Evolutionary conservation across 768 basidiomycete species (phyloP).

Genomic region (Suillus sp.): DNA sequence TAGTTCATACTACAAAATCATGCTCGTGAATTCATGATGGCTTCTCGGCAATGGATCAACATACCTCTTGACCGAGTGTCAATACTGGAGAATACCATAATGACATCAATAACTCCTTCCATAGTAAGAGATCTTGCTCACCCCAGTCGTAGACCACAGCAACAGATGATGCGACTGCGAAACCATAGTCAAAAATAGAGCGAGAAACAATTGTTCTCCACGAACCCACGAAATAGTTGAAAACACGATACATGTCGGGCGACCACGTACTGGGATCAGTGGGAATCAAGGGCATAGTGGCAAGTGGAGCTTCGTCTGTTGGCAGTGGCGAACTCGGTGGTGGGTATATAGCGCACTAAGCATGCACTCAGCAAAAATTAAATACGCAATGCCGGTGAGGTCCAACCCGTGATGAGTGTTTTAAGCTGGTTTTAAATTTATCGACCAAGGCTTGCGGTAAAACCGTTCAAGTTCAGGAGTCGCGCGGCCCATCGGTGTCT

Average conservation of each 20-base stretch:
- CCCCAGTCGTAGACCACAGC: not conserved
- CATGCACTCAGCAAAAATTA: not conserved
- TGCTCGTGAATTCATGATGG: not conserved
- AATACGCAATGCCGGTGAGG: not conserved
- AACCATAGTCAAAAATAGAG: not conserved
- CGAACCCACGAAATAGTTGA: not conserved
- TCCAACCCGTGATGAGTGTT: not conserved
- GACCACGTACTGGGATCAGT: not conserved
- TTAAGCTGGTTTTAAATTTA: not conserved
- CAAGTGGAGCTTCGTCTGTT: not conserved
- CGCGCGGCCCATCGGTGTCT: not conserved
- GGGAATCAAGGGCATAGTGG: slow-evolving; percentile 1
- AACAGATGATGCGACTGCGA: not conserved
- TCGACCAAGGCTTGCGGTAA: not conserved
- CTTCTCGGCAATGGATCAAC: not conserved
- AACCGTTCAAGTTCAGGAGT: not conserved
- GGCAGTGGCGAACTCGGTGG: not conserved
- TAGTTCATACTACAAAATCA: not conserved
- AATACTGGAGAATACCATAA: not conserved
- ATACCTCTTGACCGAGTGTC: slow-evolving; percentile 3
- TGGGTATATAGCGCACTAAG: not conserved
- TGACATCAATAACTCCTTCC: not conserved
- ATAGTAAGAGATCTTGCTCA: not conserved
- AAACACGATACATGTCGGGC: not conserved
- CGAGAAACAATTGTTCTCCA: not conserved